Conservation (phyloP, 805 yeast species). For the Candida easanensis region DNA sequence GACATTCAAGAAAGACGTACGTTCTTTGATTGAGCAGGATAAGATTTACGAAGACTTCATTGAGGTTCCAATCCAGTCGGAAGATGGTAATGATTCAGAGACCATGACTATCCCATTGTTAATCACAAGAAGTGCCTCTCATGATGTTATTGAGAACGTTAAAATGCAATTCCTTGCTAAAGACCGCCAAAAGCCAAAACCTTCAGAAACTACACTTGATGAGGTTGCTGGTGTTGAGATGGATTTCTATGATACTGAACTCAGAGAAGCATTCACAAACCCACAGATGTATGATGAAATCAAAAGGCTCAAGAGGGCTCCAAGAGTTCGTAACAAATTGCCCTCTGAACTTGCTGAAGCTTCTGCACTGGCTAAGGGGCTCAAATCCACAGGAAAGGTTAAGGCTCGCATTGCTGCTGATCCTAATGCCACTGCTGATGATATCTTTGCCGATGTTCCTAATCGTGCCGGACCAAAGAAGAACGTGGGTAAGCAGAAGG, state of each 20-base stretch:
- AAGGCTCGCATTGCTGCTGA: slow-evolving; percentile 8
- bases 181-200: slow-evolving; percentile 1
- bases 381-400: slow-evolving; percentile 1
- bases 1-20: slow-evolving; percentile 48
- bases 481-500: slow-evolving; percentile 5
- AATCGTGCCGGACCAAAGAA: slow-evolving; percentile 9
- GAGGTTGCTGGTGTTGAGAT: slow-evolving; percentile 22
- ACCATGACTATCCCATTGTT: slow-evolving; percentile 18
- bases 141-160: slow-evolving; percentile 5
- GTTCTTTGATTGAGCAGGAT: slow-evolving; percentile 32
- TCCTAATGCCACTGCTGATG: slow-evolving; percentile 10
- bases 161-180: background rate
- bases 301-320: background rate
- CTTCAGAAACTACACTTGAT: slow-evolving; percentile 4
- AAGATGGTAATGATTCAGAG: background rate
- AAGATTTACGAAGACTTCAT: slow-evolving; percentile 25
- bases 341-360: slow-evolving; percentile 3
- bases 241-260: slow-evolving; percentile 27
- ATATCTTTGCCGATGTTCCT: slow-evolving; percentile 11
- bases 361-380: background rate
- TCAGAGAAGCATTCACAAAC: slow-evolving; percentile 19
- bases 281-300: background rate
- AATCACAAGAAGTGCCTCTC: slow-evolving; percentile 23
- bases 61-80: slow-evolving; percentile 18
- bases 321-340: background rate